A percentile compares a stretch with the other conserved stretches of the same genome.
Conservation (phyloP, 2,329 filamentous ascomycete species). For the Canariomyces notabilis region DNA sequence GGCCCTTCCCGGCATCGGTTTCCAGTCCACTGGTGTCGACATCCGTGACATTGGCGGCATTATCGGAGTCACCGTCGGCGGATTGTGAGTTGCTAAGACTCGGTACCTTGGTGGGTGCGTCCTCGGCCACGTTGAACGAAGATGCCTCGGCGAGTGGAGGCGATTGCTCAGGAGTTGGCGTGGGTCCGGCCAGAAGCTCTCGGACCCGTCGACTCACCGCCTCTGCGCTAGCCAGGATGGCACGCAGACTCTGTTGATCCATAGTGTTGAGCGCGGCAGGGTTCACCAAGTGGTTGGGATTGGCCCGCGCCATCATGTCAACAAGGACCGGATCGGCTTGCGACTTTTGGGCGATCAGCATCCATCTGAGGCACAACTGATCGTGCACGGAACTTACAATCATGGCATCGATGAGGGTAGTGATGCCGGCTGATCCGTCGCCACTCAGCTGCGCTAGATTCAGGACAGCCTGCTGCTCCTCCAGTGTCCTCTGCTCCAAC, state of each 20-base stretch:
- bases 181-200: constrained; percentile 12
- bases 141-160: neutral
- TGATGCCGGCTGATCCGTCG: constrained; percentile 44
- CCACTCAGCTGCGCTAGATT: constrained; percentile 55
- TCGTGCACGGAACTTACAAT: constrained; percentile 48
- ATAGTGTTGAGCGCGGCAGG: constrained; percentile 35
- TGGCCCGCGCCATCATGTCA: constrained; percentile 45
- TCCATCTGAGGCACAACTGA: neutral
- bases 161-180: neutral
- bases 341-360: constrained; percentile 31
- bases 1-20: constrained; percentile 14
- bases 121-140: constrained; percentile 1
- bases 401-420: constrained; percentile 54
- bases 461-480: constrained; percentile 62
- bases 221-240: constrained; percentile 45
- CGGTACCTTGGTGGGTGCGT: constrained; percentile 6
- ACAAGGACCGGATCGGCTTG: constrained; percentile 42
- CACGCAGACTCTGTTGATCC: constrained; percentile 43
- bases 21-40: constrained; percentile 1
- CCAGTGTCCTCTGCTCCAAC: constrained; percentile 41
- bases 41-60: constrained; percentile 2
- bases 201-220: constrained; percentile 40
- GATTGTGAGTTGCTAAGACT: constrained; percentile 21
- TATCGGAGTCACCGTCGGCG: constrained; percentile 17
- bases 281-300: constrained; percentile 38